Conservation (phyloP, 331 rosid genomes). For the Quercus lobata region DNA sequence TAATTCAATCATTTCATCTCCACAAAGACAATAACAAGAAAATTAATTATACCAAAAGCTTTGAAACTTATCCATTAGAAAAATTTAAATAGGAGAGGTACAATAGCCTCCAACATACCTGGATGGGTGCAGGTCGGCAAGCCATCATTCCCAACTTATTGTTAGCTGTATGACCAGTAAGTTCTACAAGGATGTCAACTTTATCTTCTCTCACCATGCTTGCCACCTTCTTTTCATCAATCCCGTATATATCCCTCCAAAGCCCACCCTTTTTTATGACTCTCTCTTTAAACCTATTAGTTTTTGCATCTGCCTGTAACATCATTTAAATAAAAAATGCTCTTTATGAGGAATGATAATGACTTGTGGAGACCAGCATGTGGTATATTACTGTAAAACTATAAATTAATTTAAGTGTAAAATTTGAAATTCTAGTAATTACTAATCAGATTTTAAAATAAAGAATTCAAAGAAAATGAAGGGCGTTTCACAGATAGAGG, state of each 20-base stretch:
- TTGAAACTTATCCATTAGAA: background rate
- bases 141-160: conserved; percentile 98
- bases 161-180: conserved; percentile 98
- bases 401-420: background rate
- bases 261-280: conserved; percentile 82
- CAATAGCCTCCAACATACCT: conserved; percentile 45
- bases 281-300: conserved; percentile 79
- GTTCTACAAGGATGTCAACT: conserved; percentile 91
- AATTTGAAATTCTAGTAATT: background rate
- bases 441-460: background rate
- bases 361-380: background rate
- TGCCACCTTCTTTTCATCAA: conserved; percentile 94
- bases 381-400: background rate
- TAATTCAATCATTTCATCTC: background rate
- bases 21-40: background rate
- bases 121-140: conserved; percentile 92
- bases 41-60: too few relatives aligned
- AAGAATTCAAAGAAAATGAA: background rate
- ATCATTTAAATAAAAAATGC: conserved; percentile 16
- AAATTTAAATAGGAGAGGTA: background rate
- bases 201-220: conserved; percentile 83
- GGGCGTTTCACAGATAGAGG: background rate
- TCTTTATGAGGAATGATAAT: background rate
- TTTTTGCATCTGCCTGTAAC: conserved; percentile 88
- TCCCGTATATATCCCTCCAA: conserved; percentile 91